These are phyloP conservation scores for Podila verticillata DNA, from an alignment of 192 early-diverging fungal genomes.

Conservation along the genomic window DNA sequence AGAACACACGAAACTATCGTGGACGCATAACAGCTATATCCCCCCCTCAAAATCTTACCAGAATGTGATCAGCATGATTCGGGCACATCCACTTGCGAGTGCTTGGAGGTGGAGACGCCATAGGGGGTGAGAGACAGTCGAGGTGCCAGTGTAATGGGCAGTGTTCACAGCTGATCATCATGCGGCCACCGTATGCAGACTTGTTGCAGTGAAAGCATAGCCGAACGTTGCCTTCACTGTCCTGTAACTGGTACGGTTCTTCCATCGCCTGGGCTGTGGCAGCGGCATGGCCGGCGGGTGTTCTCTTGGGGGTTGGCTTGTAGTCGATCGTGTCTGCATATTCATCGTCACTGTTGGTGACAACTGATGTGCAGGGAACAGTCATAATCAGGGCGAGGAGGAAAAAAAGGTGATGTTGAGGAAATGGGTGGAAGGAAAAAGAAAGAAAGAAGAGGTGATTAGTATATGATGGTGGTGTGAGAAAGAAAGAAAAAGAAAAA, in stretches of 20 bases:
- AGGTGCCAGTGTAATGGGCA: conserved; percentile 64
- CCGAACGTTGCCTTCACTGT: conserved; percentile 47
- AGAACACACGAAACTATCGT: not conserved
- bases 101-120: conserved; percentile 55
- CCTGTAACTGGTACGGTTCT: conserved; percentile 41
- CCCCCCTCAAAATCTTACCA: conserved; percentile 52
- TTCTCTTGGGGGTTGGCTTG: conserved; percentile 32
- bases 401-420: not conserved
- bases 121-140: conserved; percentile 61
- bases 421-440: not conserved
- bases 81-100: conserved; percentile 67
- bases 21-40: not conserved
- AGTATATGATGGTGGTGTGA: no score
- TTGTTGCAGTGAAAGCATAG: conserved; percentile 56
- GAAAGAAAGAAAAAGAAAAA: not conserved
- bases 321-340: conserved; percentile 51
- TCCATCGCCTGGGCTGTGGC: conserved; percentile 19
- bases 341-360: conserved; percentile 51
- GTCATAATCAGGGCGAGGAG: not conserved
- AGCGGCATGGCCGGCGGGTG: not conserved
- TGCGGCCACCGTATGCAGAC: conserved; percentile 38
- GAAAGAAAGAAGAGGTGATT: not conserved
- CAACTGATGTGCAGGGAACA: conserved; percentile 27
- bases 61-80: conserved; percentile 54
- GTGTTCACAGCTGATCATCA: conserved; percentile 62